Evolutionary conservation across 2,329 filamentous ascomycete species (phyloP), one percentile per base, ranked within the genome.

Genomic region (Penicillium italicum): DNA sequence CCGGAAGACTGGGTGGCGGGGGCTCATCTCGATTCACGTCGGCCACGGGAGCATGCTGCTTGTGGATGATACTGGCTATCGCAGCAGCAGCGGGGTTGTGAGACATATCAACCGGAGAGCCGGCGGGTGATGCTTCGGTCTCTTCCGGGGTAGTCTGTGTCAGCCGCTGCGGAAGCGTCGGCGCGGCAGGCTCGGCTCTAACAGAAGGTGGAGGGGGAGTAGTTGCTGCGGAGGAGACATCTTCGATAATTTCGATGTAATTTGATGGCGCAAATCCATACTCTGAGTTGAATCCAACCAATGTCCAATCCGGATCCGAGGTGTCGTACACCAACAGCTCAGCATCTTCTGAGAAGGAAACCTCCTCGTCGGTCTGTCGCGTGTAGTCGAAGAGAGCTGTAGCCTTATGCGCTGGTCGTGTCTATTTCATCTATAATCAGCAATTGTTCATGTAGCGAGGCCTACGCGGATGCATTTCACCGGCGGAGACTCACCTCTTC

Each of bases 341-440:
- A 38, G 88, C 86, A 70, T 96, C 92, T 77, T 99, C 94, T 46
- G 90, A 84, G 71, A 99, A 97, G 24, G 93, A 97, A 10, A 99
- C 81, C 76, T 99, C 94, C 75, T 99, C 94, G 70, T 99, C 94
- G 24, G 94, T 99, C 77, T 99, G 94, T 66, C 93, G 85, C 48
- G 90, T 90, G 74, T 99, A 99, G 74, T 99, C 94, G 79, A 93
- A 99, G n/a, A 97, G 83, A n/a, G 94, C 90, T 73, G 88, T 91
- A 47, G 93, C 94, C 63, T 87, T 82, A 59, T 84, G 79, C 59
- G 84, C 74, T 24, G 89, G 83, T 66, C 82, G 77, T 56, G 87
- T 87, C 86, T 90, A 64, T 51, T 57, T 56, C 62, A 51, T 41
- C 18, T 43, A 52, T 38, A 41, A 34, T 52, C 46, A 55, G 30